A percentile compares a stretch with the other conserved stretches of the same genome.
Conservation (phyloP, 2,329 filamentous ascomycete species). For the Cercospora sesami region DNA sequence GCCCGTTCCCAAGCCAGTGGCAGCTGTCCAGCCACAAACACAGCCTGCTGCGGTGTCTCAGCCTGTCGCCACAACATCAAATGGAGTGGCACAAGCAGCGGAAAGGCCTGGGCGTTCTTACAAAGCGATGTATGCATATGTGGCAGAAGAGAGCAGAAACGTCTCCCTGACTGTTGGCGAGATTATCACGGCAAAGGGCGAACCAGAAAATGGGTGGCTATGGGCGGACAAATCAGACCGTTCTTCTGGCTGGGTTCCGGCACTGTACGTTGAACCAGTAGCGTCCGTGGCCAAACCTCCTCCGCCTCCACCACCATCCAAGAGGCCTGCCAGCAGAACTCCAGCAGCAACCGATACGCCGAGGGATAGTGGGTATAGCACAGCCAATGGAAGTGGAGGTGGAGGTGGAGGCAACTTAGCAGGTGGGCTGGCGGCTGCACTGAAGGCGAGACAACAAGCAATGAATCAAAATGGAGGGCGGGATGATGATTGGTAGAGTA, state of each 20-base stretch:
- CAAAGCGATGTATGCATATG: no score
- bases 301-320: constrained; percentile 57
- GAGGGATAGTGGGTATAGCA: constrained; percentile 62
- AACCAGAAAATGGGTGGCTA: no score
- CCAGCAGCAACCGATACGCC: constrained; percentile 63
- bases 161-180: no score
- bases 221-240: no score
- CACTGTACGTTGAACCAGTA: no score
- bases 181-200: no score
- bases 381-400: constrained; percentile 38
- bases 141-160: no score
- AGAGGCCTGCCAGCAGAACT: constrained; percentile 73
- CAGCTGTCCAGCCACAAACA: constrained; percentile 56
- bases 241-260: no score
- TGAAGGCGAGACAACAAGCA: constrained; percentile 52
- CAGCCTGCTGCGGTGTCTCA: constrained; percentile 47
- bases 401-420: constrained; percentile 47
- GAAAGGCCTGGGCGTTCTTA: no score
- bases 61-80: background rate
- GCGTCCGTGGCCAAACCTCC: background rate
- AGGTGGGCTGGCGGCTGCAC: constrained; percentile 52
- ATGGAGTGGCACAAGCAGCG: background rate
- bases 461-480: constrained; percentile 46
- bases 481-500: constrained; percentile 42
- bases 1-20: constrained; percentile 42